Conservation (phyloP, 306 rosid genomes). For the Rubus idaeus region DNA sequence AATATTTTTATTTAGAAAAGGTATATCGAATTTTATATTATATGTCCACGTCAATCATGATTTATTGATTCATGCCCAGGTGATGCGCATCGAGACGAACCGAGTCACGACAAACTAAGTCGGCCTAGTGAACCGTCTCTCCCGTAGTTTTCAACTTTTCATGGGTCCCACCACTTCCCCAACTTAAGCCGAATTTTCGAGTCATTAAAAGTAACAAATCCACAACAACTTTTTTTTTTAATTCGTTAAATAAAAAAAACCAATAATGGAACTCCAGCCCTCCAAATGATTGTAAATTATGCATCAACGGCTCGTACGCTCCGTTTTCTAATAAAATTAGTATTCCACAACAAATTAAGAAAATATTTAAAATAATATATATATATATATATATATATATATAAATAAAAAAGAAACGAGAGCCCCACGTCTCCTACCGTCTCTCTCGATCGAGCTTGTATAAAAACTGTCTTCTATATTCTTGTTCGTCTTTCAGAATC, state of each 20-base stretch:
- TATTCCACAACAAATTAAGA: not conserved
- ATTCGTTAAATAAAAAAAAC: not conserved
- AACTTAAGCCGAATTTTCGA: not conserved
- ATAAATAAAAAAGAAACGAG: not conserved
- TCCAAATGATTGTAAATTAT: not conserved
- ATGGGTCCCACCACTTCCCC: constrained; percentile 1
- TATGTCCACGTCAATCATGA: not conserved
- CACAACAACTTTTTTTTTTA: not conserved
- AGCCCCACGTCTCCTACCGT: constrained; percentile 16
- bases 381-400: too few relatives aligned
- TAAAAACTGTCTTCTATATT: constrained; percentile 7
- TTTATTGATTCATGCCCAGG: not conserved
- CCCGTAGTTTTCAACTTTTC: not conserved
- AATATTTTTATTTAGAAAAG: not conserved
- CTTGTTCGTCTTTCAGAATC: not conserved
- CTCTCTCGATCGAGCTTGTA: not conserved
- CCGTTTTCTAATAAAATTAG: not conserved
- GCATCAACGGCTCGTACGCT: not conserved
- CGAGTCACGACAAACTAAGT: not conserved
- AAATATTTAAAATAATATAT: not conserved
- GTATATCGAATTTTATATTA: not conserved
- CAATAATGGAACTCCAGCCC: not conserved
- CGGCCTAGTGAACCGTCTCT: not conserved
- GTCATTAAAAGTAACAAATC: not conserved
- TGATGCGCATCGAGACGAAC: not conserved